Percentiles rank a stretch among this genome's conserved stretches.
Conservation (phyloP, 192 early-diverging fungal genomes). For the Globomyces pollinis-pini region DNA sequence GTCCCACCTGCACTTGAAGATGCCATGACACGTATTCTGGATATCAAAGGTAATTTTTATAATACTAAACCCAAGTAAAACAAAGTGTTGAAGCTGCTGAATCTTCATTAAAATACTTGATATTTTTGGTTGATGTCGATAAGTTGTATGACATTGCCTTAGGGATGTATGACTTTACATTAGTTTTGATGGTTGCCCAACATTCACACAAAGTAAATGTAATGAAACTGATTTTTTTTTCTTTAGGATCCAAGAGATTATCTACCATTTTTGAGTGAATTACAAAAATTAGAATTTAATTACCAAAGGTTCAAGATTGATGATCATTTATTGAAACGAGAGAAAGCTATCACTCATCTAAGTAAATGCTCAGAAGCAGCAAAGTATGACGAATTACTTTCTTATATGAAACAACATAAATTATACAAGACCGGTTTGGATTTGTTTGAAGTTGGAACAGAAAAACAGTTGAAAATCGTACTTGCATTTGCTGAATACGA, state of each 20-base stretch:
- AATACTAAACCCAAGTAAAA: conserved; percentile 12
- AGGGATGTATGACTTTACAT: conserved; percentile 86
- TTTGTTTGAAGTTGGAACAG: conserved; percentile 39
- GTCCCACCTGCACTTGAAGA: conserved; percentile 73
- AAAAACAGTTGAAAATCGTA: conserved; percentile 37
- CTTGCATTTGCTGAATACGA: conserved; percentile 59
- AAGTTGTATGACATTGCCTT: conserved; percentile 83
- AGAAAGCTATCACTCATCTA: conserved; percentile 66
- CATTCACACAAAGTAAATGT: conserved; percentile 82
- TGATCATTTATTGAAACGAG: conserved; percentile 64
- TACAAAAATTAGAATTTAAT: conserved; percentile 64
- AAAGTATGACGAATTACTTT: conserved; percentile 48
- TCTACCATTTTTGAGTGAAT: conserved; percentile 74
- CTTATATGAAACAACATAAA: conserved; percentile 57
- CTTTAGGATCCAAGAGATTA: conserved; percentile 86
- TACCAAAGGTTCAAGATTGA: conserved; percentile 86
- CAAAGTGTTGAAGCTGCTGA: conserved; percentile 62
- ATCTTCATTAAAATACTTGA: conserved; percentile 77
- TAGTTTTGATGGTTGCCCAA: conserved; percentile 94
- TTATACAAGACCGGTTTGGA: conserved; percentile 56
- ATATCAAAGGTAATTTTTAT: conserved; percentile 40
- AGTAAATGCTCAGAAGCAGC: conserved; percentile 2
- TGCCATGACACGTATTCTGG: conserved; percentile 62
- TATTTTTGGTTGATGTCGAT: conserved; percentile 87
- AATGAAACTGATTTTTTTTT: background rate